phyloP scores from a whole-genome alignment of 495 filamentous ascomycete genomes.

The Beverwykella pulmonaria region DNA sequence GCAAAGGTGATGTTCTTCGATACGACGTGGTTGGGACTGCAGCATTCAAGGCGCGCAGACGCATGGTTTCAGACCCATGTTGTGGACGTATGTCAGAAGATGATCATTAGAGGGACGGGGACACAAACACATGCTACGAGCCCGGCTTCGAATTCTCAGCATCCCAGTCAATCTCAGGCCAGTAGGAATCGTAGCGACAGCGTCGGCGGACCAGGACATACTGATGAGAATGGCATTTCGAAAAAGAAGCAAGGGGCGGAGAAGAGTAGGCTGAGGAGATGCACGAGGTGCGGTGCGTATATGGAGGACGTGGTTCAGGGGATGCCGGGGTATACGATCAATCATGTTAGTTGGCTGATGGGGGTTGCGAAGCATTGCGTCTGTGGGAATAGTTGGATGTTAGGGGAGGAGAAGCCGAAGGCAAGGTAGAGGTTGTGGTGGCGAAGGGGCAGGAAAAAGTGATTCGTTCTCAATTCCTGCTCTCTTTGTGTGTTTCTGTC shows the following conservation, averaged over 20 bases:
- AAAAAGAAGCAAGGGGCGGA: background rate
- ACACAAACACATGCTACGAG: conserved; percentile 15
- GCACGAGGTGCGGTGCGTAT: conserved; percentile 62
- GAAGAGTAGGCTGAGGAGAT: conserved; percentile 50
- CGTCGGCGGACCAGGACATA: background rate
- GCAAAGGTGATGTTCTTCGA: conserved; percentile 37
- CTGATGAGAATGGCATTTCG: background rate
- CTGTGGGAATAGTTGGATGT: conserved; percentile 37
- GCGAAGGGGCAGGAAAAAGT: too few relatives aligned
- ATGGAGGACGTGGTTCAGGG: conserved; percentile 61
- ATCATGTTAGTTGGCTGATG: conserved; percentile 35
- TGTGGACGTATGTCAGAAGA: conserved; percentile 37
- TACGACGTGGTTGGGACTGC: conserved; percentile 37
- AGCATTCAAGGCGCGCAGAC: conserved; percentile 3
- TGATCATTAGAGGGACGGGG: conserved; percentile 27
- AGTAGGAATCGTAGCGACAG: conserved; percentile 20
- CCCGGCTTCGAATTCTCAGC: background rate
- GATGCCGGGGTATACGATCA: conserved; percentile 21
- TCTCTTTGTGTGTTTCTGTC: too few relatives aligned
- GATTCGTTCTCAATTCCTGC: too few relatives aligned
- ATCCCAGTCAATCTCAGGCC: background rate
- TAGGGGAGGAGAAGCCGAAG: conserved; percentile 24
- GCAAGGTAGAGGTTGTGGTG: too few relatives aligned
- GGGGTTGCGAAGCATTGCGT: conserved; percentile 39
- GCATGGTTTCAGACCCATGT: conserved; percentile 23